Base-by-base conservation (phyloP, 2,329 filamentous ascomycete species). In the Paraconiothyrium sp. region DNA sequence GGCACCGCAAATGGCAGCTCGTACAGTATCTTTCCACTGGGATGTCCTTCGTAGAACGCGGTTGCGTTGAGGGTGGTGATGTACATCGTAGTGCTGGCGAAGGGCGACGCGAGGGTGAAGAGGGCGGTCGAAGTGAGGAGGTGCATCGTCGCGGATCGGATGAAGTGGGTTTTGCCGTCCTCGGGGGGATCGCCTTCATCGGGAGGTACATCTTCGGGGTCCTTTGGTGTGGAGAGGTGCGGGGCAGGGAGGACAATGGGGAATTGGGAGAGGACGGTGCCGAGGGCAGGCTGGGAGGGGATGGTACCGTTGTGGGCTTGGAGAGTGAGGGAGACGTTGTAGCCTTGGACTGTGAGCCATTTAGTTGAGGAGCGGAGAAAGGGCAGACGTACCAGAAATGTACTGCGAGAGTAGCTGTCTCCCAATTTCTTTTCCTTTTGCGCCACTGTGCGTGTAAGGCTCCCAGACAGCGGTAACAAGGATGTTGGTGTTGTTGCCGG, bases 61-160 rank as follows among this genome's bases (percentile, higher is more conserved):
- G 90, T 93, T 7, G 94, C 94, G 72, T 97, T 90, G 70, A 98
- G 86, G 54, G 84, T 85, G 41, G 92, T 92, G 64, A 99, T 86
- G 69, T 89, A 91, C 20, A 98, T 79, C 0, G 89, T 92, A 55
- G 91, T 91, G 60, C 88, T 82, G 44, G 83, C 80, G 9, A 98
- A 83, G 0, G 95, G 95, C 0, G 94, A 97, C 43, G 89, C 85
- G 24, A 98, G 84, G 0, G 87, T 89, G 78, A 99, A 97, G 0
- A 90, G 88, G 3, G 94, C 94, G 0, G 93, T 93, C 0, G 93
- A 97, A 16, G 92, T 91, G 65, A 95, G 85, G 56, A 98, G 79
- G 79, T 98, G 93, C 79, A 99, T 84, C 27, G 90, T 94, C 11
- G 94, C 92, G 69, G 92, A 89, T 74, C 90, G 87, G 69, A 99